Evolutionary conservation across 2,329 filamentous ascomycete genomes (phyloP), one percentile per base, ranked within the genome.

Genomic region (Alternaria triticimaculans): DNA sequence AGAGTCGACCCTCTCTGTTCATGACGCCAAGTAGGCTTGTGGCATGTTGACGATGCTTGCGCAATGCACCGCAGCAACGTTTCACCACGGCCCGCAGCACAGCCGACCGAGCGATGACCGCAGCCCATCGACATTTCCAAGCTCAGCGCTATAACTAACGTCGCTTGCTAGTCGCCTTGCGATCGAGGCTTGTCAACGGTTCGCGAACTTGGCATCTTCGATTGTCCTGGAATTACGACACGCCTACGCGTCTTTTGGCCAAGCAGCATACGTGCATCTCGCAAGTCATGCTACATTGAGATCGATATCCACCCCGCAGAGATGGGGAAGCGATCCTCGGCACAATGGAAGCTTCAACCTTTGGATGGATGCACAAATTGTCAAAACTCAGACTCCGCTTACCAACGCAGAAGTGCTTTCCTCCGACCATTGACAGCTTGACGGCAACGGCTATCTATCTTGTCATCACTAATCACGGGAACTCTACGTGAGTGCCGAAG

Each of bases 21-120:
- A n/a, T 18, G 15, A 15, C 28, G 28, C 46, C 43, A 43, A 58
- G 30, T 12, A 41, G 26, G 48, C 28, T 23, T 49, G 62, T 62
- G 37, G 12, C 23, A 55, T 28, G 28, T 57, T 44, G 20, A 56
- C n/a, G 30, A 28, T 25, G 58, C 45, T 33, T 55, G 57, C 58
- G 53, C 58, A 64, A 64, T 62, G 53, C 53, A 26, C 30, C 43
- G 21, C 45, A 26, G 41, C 46, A 4, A 23, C 55, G 62, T 64
- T 64, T 64, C 62, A 64, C 23, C 41, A 58, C 62, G 53, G 53
- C 58, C 58, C 58, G 33, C 48, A 20, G 49, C 62, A 64, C 58
- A 64, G 62, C 62, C 58, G 56, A 28, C 55, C 28, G 25, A 50
- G 26, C 9, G 25, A 60, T 26, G 43, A 45, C 44, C 25, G 18